These are phyloP conservation scores for Penicillium chermesinum DNA, from an alignment of 495 filamentous ascomycete species.

Conservation along the genomic window DNA sequence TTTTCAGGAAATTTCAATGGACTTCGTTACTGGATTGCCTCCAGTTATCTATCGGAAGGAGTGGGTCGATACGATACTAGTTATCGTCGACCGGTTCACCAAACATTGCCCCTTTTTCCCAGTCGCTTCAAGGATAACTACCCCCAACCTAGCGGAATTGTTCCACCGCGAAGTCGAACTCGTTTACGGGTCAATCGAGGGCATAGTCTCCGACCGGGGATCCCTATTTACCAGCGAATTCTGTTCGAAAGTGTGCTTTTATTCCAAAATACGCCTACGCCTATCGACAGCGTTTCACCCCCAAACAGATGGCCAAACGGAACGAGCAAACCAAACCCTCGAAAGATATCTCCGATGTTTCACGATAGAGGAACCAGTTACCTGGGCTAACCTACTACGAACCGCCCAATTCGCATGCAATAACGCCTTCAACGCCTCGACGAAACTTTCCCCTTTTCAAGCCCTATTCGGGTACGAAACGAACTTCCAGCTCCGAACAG, in stretches of 20 bases:
- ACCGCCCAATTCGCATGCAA: neutral
- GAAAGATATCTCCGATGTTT: neutral
- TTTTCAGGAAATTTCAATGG: neutral
- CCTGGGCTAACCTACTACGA: neutral
- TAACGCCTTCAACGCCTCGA: too few species aligned
- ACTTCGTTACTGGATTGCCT: neutral
- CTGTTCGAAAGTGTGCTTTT: neutral
- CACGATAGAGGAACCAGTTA: neutral
- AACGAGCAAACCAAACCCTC: neutral
- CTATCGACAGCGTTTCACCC: neutral
- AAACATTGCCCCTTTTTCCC: neutral
- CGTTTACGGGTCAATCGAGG: neutral
- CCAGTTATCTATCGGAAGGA: neutral
- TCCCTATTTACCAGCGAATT: neutral
- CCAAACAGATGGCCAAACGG: neutral
- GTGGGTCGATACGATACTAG: neutral
- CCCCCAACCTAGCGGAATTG: neutral
- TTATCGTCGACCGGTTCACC: neutral
- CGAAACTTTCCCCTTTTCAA: too few species aligned
- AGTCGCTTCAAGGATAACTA: neutral
- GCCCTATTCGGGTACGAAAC: too few species aligned
- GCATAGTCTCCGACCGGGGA: neutral
- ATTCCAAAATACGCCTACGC: neutral
- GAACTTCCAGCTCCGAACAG: too few species aligned
- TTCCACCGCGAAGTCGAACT: neutral